These are phyloP conservation scores for Bryoerythrophyllum caledonicum DNA, from an alignment of 225 moss, liverwort and hornwort genomes.

Conservation along the genomic window DNA sequence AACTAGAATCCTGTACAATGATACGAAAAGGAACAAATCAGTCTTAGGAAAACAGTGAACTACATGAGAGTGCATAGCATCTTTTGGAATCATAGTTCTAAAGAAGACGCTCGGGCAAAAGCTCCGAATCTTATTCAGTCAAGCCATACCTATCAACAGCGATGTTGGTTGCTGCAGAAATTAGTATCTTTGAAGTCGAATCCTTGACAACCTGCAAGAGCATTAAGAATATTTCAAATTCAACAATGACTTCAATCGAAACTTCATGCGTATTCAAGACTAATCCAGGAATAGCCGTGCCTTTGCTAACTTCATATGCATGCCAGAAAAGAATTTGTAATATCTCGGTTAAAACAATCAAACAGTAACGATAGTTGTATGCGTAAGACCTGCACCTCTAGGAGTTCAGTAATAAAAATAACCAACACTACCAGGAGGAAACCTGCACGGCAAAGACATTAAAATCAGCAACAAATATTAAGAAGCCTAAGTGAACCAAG, in stretches of 20 bases:
- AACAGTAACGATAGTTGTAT: background rate
- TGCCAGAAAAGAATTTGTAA: background rate
- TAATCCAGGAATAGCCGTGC: background rate
- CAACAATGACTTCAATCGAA: background rate
- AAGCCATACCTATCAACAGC: slow-evolving; percentile 34
- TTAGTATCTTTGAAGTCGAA: slow-evolving; percentile 31
- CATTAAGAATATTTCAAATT: background rate
- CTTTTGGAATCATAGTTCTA: background rate
- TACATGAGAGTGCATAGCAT: background rate
- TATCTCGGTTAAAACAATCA: background rate
- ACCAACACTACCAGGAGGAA: slow-evolving; percentile 36
- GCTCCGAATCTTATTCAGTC: background rate
- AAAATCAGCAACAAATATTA: background rate
- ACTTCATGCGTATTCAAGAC: background rate
- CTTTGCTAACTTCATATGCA: background rate
- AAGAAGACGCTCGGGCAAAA: background rate
- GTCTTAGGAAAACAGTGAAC: background rate
- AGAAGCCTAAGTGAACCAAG: background rate
- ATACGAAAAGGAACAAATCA: background rate
- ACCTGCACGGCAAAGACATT: slow-evolving; percentile 20
- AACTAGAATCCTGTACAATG: slow-evolving; percentile 29
- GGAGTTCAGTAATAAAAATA: slow-evolving; percentile 26
- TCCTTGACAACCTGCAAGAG: slow-evolving; percentile 28
- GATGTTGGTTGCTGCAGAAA: slow-evolving; percentile 39
- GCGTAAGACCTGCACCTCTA: slow-evolving; percentile 14